Conservation (phyloP, 2,329 filamentous ascomycete genomes). For the Ophiocordyceps robertsii region DNA sequence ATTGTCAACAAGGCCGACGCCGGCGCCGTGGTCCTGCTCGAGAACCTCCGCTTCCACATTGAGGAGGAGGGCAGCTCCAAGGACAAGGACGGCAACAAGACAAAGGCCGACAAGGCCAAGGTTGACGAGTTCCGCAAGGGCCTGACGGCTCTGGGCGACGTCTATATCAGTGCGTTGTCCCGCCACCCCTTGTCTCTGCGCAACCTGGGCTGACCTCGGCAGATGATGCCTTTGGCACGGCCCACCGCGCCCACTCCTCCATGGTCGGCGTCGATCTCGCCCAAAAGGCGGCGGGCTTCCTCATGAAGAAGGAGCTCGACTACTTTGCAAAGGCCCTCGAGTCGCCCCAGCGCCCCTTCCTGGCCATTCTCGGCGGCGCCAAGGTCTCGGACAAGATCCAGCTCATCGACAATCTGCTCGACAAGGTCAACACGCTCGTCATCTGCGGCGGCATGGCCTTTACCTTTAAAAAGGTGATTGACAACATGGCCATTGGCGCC, state of each 20-base stretch:
- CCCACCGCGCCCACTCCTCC: constrained; percentile 95
- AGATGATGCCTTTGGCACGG: constrained; percentile 98
- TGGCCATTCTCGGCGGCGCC: constrained; percentile 93
- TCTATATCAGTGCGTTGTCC: constrained; percentile 74
- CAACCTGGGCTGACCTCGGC: constrained; percentile 8
- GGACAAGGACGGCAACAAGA: constrained; percentile 90
- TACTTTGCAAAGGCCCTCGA: constrained; percentile 98
- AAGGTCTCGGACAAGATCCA: constrained; percentile 99
- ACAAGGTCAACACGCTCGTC: constrained; percentile 94
- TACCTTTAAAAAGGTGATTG: constrained; percentile 99
- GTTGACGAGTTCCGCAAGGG: constrained; percentile 92
- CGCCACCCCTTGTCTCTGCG: not conserved
- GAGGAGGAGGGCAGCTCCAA: constrained; percentile 97
- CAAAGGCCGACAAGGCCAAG: constrained; percentile 89
- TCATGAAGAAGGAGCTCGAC: constrained; percentile 99
- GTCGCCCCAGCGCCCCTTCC: constrained; percentile 85
- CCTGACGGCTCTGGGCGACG: constrained; percentile 83
- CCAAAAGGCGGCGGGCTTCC: constrained; percentile 93
- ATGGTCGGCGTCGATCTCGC: constrained; percentile 96
- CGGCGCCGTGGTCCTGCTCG: constrained; percentile 78
- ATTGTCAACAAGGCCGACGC: constrained; percentile 70
- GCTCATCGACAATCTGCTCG: constrained; percentile 95
- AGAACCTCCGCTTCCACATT: constrained; percentile 96
- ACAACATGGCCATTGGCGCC: constrained; percentile 78
- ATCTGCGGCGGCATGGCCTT: constrained; percentile 98